phyloP scores from a whole-genome alignment of 169 alveolate species.

The Babesia bigemina region DNA sequence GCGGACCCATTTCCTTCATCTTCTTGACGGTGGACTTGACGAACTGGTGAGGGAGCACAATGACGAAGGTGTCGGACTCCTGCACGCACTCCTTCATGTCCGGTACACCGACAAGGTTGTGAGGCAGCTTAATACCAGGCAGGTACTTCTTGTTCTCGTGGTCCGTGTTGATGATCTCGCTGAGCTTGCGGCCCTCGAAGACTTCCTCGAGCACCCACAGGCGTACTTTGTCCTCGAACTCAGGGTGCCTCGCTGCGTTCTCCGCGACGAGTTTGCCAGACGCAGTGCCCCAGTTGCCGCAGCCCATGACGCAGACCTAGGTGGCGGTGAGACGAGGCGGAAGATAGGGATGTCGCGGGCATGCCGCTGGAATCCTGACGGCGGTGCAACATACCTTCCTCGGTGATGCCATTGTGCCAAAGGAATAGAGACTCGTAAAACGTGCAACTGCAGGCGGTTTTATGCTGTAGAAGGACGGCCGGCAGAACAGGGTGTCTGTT shows the following conservation, averaged over 20 bases:
- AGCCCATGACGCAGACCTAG: conserved; percentile 83
- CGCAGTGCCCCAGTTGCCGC: conserved; percentile 90
- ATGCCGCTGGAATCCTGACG: too few relatives aligned
- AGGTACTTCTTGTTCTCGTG: conserved; percentile 88
- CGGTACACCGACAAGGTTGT: conserved; percentile 84
- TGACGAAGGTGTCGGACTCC: conserved; percentile 84
- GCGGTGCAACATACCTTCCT: conserved; percentile 11
- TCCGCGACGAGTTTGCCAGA: conserved; percentile 79
- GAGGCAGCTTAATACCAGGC: conserved; percentile 87
- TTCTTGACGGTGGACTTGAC: conserved; percentile 68
- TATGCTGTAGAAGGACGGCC: not conserved
- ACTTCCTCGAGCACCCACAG: conserved; percentile 88
- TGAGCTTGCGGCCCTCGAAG: conserved; percentile 81
- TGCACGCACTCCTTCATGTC: conserved; percentile 82
- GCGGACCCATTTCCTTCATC: conserved; percentile 53
- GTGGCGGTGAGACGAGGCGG: not conserved
- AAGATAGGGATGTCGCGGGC: not conserved
- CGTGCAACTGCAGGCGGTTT: not conserved
- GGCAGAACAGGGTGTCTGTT: not conserved
- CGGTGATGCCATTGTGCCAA: conserved; percentile 12
- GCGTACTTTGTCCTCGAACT: conserved; percentile 73
- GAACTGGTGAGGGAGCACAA: conserved; percentile 90
- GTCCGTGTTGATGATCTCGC: conserved; percentile 83
- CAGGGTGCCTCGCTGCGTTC: conserved; percentile 63
- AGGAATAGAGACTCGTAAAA: not conserved